A percentile compares a stretch with the other conserved stretches of the same genome.
Conservation (phyloP, 1,284 basidiomycete species). For the Ganoderma meredithae region DNA sequence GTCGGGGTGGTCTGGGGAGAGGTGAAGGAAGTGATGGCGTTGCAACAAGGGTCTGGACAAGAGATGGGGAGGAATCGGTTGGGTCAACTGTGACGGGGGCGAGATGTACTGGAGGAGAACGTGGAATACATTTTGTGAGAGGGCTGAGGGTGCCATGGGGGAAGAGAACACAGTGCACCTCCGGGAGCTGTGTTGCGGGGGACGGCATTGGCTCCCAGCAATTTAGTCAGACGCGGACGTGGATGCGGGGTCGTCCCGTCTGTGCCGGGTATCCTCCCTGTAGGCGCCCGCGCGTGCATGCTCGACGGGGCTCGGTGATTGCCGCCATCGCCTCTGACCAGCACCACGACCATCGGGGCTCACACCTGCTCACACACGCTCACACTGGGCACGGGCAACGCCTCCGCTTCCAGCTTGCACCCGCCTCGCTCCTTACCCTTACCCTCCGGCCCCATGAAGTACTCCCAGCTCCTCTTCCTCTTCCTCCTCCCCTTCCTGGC, state of each 20-base stretch:
- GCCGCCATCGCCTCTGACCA: constrained; percentile 4
- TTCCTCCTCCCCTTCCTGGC: constrained; percentile 43
- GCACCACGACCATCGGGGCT: constrained; percentile 16
- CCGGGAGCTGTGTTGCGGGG: constrained; percentile 14
- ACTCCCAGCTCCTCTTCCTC: constrained; percentile 36
- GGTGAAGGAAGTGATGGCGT: constrained; percentile 69
- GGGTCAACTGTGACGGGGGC: constrained; percentile 55
- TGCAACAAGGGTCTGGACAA: constrained; percentile 66
- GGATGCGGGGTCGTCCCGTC: constrained; percentile 22
- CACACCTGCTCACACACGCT: not conserved
- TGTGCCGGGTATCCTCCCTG: constrained; percentile 2
- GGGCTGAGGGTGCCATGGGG: constrained; percentile 45
- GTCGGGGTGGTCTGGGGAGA: constrained; percentile 55
- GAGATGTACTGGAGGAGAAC: constrained; percentile 65
- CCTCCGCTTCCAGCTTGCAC: constrained; percentile 11
- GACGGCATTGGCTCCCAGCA: constrained; percentile 2
- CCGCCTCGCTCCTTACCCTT: constrained; percentile 23
- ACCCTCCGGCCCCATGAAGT: constrained; percentile 37
- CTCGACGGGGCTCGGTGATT: not conserved
- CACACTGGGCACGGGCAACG: not conserved
- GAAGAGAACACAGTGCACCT: constrained; percentile 14
- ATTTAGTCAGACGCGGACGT: constrained; percentile 10
- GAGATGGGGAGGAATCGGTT: constrained; percentile 64
- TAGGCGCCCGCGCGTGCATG: not conserved
- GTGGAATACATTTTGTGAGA: constrained; percentile 49